Evolutionary conservation across 768 basidiomycete species (phyloP).

Genomic region (Obba rivulosa): DNA sequence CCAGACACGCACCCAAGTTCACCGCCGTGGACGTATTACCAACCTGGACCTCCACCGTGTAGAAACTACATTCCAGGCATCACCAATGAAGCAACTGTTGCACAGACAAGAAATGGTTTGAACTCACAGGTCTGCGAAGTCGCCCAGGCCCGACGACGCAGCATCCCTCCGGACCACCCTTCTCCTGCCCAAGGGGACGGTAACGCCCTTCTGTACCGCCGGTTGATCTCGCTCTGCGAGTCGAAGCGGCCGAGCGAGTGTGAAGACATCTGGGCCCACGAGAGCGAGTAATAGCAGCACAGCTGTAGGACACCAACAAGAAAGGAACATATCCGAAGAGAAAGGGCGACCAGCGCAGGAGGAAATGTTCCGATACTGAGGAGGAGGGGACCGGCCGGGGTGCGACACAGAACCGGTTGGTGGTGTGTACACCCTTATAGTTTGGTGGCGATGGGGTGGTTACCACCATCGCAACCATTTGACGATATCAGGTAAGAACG

Average conservation of each 20-base stretch:
- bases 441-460: too few species aligned
- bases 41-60: conserved; percentile 55
- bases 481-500: too few species aligned
- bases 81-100: background rate
- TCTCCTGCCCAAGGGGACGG: background rate
- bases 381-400: too few species aligned
- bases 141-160: conserved; percentile 48
- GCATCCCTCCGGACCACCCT: conserved; percentile 1
- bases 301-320: conserved; percentile 12
- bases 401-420: too few species aligned
- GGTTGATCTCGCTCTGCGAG: background rate
- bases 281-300: conserved; percentile 8
- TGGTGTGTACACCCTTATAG: too few species aligned
- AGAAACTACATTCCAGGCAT: conserved; percentile 39
- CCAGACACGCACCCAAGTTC: conserved; percentile 49
- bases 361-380: background rate
- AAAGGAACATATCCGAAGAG: conserved; percentile 14
- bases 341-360: conserved; percentile 18
- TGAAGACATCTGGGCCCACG: conserved; percentile 7
- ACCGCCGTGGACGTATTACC: conserved; percentile 50
- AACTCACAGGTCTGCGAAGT: conserved; percentile 59
- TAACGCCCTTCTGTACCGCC: background rate
- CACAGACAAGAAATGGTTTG: background rate
- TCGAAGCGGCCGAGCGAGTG: background rate
- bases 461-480: too few species aligned